Evolutionary conservation across 2,329 filamentous ascomycete genomes (phyloP).

Genomic region (Lasiodiplodia theobromae): DNA sequence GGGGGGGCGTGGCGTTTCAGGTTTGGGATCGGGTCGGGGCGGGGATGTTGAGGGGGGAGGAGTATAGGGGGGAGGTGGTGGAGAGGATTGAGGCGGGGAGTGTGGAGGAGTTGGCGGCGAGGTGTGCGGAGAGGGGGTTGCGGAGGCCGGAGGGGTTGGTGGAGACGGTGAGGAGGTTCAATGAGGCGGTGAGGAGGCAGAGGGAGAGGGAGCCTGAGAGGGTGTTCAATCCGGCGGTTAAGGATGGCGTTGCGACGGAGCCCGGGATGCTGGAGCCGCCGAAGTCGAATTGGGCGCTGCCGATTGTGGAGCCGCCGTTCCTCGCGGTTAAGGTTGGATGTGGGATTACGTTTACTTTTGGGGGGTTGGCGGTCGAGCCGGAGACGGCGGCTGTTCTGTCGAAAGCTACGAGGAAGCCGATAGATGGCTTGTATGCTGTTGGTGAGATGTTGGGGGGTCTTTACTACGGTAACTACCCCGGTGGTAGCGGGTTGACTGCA

Average conservation of each 20-base stretch:
- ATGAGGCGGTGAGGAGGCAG: conserved; percentile 61
- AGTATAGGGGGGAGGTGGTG: conserved; percentile 67
- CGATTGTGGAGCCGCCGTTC: conserved; percentile 64
- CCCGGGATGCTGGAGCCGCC: conserved; percentile 57
- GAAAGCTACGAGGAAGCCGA: conserved; percentile 51
- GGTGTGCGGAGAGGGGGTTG: conserved; percentile 58
- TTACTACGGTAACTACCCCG: conserved; percentile 62
- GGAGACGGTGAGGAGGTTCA: conserved; percentile 62
- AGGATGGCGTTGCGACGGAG: conserved; percentile 68
- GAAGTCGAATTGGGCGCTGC: conserved; percentile 72
- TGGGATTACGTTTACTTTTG: conserved; percentile 74
- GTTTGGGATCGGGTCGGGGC: conserved; percentile 65
- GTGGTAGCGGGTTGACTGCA: conserved; percentile 67
- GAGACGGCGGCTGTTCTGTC: conserved; percentile 62
- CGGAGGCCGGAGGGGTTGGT: conserved; percentile 56
- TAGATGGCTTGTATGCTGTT: conserved; percentile 65
- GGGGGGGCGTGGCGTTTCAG: conserved; percentile 67
- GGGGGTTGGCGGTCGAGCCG: conserved; percentile 65
- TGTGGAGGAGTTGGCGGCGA: conserved; percentile 63
- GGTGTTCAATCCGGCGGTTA: conserved; percentile 66
- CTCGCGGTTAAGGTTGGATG: conserved; percentile 69
- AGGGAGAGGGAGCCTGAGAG: conserved; percentile 53
- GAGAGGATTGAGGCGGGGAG: conserved; percentile 59
- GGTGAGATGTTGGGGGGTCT: conserved; percentile 69
- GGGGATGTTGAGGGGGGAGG: conserved; percentile 64